These are phyloP conservation scores for Bisporella sp. DNA, from an alignment of 2,329 filamentous ascomycete genomes.

Conservation along the genomic window DNA sequence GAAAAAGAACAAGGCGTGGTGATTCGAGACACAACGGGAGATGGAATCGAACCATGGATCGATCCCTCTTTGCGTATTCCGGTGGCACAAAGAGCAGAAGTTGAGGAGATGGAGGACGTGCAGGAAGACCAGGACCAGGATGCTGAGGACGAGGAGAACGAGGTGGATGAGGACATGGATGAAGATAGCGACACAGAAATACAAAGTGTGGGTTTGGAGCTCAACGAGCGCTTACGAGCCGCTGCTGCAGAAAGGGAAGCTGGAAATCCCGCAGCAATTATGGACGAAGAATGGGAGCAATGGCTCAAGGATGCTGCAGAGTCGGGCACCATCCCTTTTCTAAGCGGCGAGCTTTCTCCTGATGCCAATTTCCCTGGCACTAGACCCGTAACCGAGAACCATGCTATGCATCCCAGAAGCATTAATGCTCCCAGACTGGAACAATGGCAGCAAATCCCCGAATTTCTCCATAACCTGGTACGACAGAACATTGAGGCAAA, in stretches of 20 bases:
- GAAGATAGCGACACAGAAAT: constrained; percentile 48
- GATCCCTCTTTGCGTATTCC: constrained; percentile 33
- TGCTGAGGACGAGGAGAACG: constrained; percentile 18
- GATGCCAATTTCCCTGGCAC: constrained; percentile 27
- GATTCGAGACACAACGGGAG: constrained; percentile 65
- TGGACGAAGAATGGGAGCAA: constrained; percentile 69
- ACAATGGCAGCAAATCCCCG: constrained; percentile 51
- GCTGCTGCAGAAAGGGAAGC: constrained; percentile 56
- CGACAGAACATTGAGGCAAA: constrained; percentile 26
- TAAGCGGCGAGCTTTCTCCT: constrained; percentile 29
- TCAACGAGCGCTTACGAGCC: constrained; percentile 59
- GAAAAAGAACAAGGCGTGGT: constrained; percentile 66
- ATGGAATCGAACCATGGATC: constrained; percentile 59
- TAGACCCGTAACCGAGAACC: constrained; percentile 29
- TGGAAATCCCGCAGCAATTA: constrained; percentile 48
- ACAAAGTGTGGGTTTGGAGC: constrained; percentile 51
- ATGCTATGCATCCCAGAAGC: constrained; percentile 41
- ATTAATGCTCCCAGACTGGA: constrained; percentile 48
- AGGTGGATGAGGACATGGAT: constrained; percentile 33
- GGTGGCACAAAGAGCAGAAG: constrained; percentile 12
- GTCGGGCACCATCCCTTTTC: constrained; percentile 46
- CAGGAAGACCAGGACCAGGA: constrained; percentile 24
- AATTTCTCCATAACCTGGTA: constrained; percentile 46
- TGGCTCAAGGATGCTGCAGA: constrained; percentile 67
- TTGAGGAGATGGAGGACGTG: constrained; percentile 30